Evolutionary conservation across 495 filamentous ascomycete genomes (phyloP).

Genomic region (Talaromyces wortmannii): DNA sequence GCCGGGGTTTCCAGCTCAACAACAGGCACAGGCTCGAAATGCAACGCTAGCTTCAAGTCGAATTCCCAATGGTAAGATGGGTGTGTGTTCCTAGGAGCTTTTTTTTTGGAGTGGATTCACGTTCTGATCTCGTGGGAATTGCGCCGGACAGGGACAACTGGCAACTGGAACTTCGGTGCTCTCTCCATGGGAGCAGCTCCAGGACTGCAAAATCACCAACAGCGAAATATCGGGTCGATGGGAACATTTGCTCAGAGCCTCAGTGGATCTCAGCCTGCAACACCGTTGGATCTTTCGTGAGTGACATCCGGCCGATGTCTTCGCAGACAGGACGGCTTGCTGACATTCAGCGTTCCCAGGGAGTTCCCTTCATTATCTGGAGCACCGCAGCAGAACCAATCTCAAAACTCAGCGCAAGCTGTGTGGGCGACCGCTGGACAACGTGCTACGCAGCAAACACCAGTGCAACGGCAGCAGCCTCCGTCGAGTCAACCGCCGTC

Average conservation of each 20-base stretch:
- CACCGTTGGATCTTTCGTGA: slow-evolving; percentile 76
- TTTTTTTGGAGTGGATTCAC: neutral
- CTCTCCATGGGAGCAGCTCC: slow-evolving; percentile 64
- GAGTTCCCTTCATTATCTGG: slow-evolving; percentile 82
- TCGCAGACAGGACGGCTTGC: neutral
- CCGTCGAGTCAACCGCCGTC: slow-evolving; percentile 39
- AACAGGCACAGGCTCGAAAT: slow-evolving; percentile 56
- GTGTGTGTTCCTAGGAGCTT: slow-evolving; percentile 36
- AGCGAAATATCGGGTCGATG: slow-evolving; percentile 53
- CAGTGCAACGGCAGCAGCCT: slow-evolving; percentile 61
- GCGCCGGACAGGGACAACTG: slow-evolving; percentile 49
- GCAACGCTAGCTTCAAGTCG: slow-evolving; percentile 52
- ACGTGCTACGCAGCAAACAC: slow-evolving; percentile 50
- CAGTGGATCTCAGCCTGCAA: slow-evolving; percentile 65
- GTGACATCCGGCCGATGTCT: slow-evolving; percentile 23
- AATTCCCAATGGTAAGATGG: slow-evolving; percentile 70
- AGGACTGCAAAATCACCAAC: slow-evolving; percentile 50
- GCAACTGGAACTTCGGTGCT: slow-evolving; percentile 65
- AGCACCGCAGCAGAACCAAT: slow-evolving; percentile 56
- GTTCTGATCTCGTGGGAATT: slow-evolving; percentile 21
- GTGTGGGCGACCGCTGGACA: slow-evolving; percentile 64
- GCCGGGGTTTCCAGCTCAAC: slow-evolving; percentile 62
- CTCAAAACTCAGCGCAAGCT: slow-evolving; percentile 47
- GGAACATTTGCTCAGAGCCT: slow-evolving; percentile 79
- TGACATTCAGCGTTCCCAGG: slow-evolving; percentile 30